phyloP scores from a whole-genome alignment of 495 filamentous ascomycete genomes.

The Lichenothelia convexa region DNA sequence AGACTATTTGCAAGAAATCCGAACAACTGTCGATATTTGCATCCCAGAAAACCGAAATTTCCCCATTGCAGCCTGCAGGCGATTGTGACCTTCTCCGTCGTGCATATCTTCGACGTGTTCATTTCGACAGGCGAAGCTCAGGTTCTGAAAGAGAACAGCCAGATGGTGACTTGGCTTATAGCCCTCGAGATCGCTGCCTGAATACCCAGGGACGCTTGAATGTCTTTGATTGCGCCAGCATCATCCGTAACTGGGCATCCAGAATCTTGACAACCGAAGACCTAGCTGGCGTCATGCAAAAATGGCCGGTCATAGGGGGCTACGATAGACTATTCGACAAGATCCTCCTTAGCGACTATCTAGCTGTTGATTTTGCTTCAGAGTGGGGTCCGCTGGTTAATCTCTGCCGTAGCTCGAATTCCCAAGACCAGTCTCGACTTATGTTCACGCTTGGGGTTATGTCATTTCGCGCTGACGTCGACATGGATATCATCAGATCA shows the following conservation, averaged over 20 bases:
- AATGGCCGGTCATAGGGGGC: conserved; percentile 24
- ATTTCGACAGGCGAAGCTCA: conserved; percentile 21
- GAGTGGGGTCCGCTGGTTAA: conserved; percentile 28
- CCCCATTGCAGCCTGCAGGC: neutral
- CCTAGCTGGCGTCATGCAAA: conserved; percentile 17
- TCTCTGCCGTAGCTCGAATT: conserved; percentile 10
- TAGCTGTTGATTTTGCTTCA: conserved; percentile 18
- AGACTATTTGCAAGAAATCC: conserved; percentile 26
- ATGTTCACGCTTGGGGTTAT: conserved; percentile 29
- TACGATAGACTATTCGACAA: conserved; percentile 17
- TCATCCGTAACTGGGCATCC: conserved; percentile 16
- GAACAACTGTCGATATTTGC: conserved; percentile 19
- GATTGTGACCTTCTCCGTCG: conserved; percentile 19
- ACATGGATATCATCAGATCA: conserved; percentile 21
- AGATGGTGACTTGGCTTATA: conserved; percentile 10
- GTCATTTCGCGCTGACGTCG: conserved; percentile 17
- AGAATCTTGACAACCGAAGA: conserved; percentile 11
- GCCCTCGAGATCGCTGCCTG: conserved; percentile 4
- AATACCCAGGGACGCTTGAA: conserved; percentile 6
- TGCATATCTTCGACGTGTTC: conserved; percentile 18
- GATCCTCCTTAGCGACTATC: conserved; percentile 15
- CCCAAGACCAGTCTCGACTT: conserved; percentile 15
- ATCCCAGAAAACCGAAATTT: neutral
- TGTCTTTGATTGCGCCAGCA: conserved; percentile 16
- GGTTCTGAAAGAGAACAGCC: neutral